Conservation (phyloP, 352 stramenopile genomes). For the Globisporangium middletonii region DNA sequence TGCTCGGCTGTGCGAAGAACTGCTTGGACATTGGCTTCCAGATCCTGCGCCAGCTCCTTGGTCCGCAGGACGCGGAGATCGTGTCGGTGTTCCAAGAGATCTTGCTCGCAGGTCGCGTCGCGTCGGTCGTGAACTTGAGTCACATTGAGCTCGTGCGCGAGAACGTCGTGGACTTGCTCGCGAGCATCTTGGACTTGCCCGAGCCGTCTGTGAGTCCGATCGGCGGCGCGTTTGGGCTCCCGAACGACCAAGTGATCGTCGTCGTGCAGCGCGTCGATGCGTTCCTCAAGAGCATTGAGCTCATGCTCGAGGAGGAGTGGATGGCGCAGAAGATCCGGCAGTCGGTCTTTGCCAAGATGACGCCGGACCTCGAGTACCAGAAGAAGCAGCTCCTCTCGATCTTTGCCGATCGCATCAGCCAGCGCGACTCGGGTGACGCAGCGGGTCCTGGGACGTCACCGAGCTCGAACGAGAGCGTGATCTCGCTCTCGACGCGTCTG, state of each 20-base stretch:
- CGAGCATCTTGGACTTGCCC: constrained; percentile 76
- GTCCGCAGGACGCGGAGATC: constrained; percentile 53
- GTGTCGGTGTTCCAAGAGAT: constrained; percentile 69
- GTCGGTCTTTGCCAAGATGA: constrained; percentile 72
- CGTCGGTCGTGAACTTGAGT: constrained; percentile 58
- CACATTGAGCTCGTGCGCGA: constrained; percentile 73
- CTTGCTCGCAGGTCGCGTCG: constrained; percentile 38
- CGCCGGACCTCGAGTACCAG: constrained; percentile 69
- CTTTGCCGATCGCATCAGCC: constrained; percentile 65
- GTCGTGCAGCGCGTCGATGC: constrained; percentile 74
- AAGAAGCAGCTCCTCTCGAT: constrained; percentile 73
- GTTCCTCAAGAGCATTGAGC: constrained; percentile 73
- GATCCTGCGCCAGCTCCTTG: constrained; percentile 77
- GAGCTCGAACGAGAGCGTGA: constrained; percentile 75
- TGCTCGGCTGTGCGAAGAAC: constrained; percentile 70
- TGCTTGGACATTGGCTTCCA: constrained; percentile 77
- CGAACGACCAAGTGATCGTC: constrained; percentile 69
- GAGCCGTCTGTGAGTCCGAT: constrained; percentile 62
- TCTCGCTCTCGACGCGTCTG: constrained; percentile 69
- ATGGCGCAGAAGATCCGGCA: constrained; percentile 81
- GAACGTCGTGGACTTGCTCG: constrained; percentile 79
- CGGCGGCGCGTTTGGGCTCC: constrained; percentile 45
- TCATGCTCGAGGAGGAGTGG: constrained; percentile 85
- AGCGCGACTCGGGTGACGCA: constrained; percentile 32
- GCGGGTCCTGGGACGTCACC: constrained; percentile 36